Percentiles rank a stretch among this genome's conserved stretches.
These are phyloP conservation scores for Pyrrhoderma noxium DNA, from an alignment of 1,284 basidiomycete species.

Conservation along the genomic window DNA sequence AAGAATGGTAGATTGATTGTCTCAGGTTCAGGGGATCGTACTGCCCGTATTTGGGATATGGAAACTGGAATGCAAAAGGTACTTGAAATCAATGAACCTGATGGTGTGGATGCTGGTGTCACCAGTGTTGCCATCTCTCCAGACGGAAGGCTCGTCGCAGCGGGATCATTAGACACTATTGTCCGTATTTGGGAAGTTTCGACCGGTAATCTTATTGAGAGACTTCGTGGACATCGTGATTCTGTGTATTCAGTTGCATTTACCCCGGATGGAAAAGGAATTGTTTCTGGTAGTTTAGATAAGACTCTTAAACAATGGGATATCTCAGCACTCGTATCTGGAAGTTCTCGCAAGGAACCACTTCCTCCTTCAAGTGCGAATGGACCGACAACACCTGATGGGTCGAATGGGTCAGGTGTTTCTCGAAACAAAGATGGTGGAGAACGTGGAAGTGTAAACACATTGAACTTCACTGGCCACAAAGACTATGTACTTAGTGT, in stretches of 20 bases:
- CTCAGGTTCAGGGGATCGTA: slow-evolving; percentile 87
- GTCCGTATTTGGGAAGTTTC: slow-evolving; percentile 83
- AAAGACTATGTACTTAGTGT: slow-evolving; percentile 81
- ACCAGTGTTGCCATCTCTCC: slow-evolving; percentile 78
- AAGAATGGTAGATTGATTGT: slow-evolving; percentile 76
- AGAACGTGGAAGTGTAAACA: slow-evolving; percentile 45
- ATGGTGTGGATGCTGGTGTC: slow-evolving; percentile 64
- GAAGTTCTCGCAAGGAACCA: slow-evolving; percentile 10
- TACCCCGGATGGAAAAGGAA: slow-evolving; percentile 72
- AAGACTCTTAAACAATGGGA: slow-evolving; percentile 89
- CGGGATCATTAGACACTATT: slow-evolving; percentile 77
- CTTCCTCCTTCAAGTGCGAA: slow-evolving; percentile 1
- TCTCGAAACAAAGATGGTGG: slow-evolving; percentile 24
- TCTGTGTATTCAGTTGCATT: slow-evolving; percentile 80
- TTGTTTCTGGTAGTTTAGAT: slow-evolving; percentile 82
- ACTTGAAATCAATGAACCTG: slow-evolving; percentile 53
- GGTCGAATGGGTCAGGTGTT: not conserved
- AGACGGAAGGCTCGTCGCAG: slow-evolving; percentile 75
- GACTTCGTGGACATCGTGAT: slow-evolving; percentile 75
- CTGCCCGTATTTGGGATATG: slow-evolving; percentile 86
- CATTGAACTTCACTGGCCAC: slow-evolving; percentile 78
- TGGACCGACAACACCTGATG: slow-evolving; percentile 3
- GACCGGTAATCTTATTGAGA: slow-evolving; percentile 66
- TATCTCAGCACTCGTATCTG: slow-evolving; percentile 40
- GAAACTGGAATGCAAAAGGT: slow-evolving; percentile 51